Evolutionary conservation across 2,329 filamentous ascomycete species (phyloP).

Genomic region (Ceratocystis destructans): DNA sequence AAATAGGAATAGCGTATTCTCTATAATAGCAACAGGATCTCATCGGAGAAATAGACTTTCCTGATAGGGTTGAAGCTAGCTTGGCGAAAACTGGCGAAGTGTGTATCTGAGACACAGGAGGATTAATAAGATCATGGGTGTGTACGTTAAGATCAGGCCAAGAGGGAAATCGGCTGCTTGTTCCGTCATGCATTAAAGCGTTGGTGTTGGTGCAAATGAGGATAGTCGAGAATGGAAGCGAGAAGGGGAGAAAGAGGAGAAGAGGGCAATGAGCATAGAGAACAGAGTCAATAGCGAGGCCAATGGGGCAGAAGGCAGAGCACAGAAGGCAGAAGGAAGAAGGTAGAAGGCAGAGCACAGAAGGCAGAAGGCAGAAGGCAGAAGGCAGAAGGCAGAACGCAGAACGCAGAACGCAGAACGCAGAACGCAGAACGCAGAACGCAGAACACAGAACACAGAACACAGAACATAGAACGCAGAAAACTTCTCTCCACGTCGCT

Average conservation of each 20-base stretch:
- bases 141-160: not conserved
- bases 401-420: too few species aligned
- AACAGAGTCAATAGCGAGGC: too few species aligned
- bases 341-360: too few species aligned
- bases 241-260: not conserved
- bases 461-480: too few species aligned
- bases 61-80: not conserved
- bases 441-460: too few species aligned
- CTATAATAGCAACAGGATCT: conserved; percentile 5
- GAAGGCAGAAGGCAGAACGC: too few species aligned
- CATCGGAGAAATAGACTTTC: conserved; percentile 2
- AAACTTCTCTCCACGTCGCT: too few species aligned
- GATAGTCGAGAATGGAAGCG: not conserved
- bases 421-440: too few species aligned
- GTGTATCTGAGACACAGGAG: conserved; percentile 4
- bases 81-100: conserved; percentile 9
- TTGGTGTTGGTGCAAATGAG: not conserved
- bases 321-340: too few species aligned
- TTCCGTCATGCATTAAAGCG: not conserved
- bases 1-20: conserved; percentile 1
- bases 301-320: too few species aligned
- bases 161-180: conserved; percentile 2
- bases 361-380: too few species aligned
- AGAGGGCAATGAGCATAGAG: too few species aligned
- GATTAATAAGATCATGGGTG: not conserved